Conservation (phyloP, 225 moss, liverwort and hornwort species). For the Sphagnum contortum region DNA sequence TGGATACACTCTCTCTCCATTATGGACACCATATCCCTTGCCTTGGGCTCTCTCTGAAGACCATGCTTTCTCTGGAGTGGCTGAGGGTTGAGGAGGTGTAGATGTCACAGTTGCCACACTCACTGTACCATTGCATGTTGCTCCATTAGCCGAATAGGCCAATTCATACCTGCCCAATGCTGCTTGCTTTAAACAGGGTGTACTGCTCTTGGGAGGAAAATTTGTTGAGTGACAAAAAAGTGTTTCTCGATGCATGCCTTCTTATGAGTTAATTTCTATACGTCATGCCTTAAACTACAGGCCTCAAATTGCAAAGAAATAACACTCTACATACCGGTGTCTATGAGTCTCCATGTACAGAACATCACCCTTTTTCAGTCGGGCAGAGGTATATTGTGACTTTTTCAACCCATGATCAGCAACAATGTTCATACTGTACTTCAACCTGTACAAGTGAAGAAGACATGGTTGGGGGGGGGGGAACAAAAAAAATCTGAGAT, state of each 20-base stretch:
- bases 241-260: no score
- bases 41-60: slow-evolving; percentile 38
- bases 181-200: background rate
- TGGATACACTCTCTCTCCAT: slow-evolving; percentile 40
- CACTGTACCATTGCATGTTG: slow-evolving; percentile 36
- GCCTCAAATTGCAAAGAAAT: no score
- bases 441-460: slow-evolving; percentile 37
- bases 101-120: slow-evolving; percentile 42
- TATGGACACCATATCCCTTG: slow-evolving; percentile 31
- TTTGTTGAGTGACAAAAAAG: no score
- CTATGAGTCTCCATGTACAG: slow-evolving; percentile 82
- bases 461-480: no score
- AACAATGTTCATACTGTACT: slow-evolving; percentile 94
- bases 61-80: slow-evolving; percentile 57
- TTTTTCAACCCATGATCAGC: slow-evolving; percentile 93
- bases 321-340: slow-evolving; percentile 40
- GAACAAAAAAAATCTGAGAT: no score
- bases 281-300: no score
- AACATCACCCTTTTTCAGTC: slow-evolving; percentile 88
- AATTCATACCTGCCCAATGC: slow-evolving; percentile 35
- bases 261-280: no score
- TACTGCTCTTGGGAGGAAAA: no score
- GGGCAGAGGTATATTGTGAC: slow-evolving; percentile 91
- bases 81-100: slow-evolving; percentile 21
- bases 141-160: slow-evolving; percentile 46